Evolutionary conservation across 2,329 filamentous ascomycete genomes (phyloP).

Genomic region (Aspergillus eucalypticola): DNA sequence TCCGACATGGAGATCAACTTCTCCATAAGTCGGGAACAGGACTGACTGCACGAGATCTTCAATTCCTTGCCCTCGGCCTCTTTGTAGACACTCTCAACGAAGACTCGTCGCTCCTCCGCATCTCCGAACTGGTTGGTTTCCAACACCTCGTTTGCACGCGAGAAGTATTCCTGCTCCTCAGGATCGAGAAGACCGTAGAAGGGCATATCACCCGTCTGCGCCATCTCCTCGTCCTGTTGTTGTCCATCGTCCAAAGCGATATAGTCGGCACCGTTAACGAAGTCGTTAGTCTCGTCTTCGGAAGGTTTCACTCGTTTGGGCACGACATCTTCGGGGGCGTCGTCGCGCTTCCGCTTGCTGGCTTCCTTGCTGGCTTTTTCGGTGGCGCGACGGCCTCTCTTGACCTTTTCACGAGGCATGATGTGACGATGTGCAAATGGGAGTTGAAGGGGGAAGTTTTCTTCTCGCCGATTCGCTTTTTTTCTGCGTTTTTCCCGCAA

Average conservation of each 20-base stretch:
- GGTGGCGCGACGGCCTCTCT: conserved; percentile 48
- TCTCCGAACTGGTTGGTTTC: conserved; percentile 85
- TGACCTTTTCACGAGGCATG: conserved; percentile 52
- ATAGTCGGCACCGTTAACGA: conserved; percentile 35
- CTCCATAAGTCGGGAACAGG: conserved; percentile 91
- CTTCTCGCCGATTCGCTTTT: neutral
- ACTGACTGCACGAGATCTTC: conserved; percentile 94
- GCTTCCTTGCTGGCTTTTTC: conserved; percentile 43
- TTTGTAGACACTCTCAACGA: conserved; percentile 78
- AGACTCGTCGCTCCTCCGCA: conserved; percentile 68
- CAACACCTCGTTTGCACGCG: conserved; percentile 82
- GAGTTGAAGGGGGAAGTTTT: too few species aligned
- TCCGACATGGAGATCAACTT: conserved; percentile 80
- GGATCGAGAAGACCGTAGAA: conserved; percentile 94
- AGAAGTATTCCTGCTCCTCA: conserved; percentile 94
- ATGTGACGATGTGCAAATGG: neutral
- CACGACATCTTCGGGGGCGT: conserved; percentile 32
- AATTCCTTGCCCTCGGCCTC: conserved; percentile 91
- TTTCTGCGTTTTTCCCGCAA: conserved; percentile 15
- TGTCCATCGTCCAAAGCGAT: conserved; percentile 37
- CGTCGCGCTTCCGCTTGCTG: conserved; percentile 40
- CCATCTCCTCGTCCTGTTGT: conserved; percentile 27
- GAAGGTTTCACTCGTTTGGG: conserved; percentile 43
- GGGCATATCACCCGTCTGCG: conserved; percentile 57
- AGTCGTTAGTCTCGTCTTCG: conserved; percentile 24